A percentile compares a stretch with the other conserved stretches of the same genome.
phyloP scores from a whole-genome alignment of 805 yeast species.

The Gaillardinia entomophila region DNA sequence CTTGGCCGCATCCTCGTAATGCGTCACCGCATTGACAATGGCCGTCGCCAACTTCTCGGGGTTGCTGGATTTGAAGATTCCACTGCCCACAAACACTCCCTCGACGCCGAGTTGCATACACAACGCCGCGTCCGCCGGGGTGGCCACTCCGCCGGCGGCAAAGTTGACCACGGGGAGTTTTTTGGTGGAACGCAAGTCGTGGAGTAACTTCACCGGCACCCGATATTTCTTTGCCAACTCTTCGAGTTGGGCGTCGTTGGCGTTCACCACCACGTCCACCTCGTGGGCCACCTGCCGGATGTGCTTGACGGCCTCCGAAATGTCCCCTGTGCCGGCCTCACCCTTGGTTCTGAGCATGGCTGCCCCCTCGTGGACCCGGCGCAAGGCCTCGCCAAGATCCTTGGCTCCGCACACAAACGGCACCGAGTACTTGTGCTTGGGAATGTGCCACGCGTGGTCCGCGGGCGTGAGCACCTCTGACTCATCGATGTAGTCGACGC shows the following conservation, averaged over 20 bases:
- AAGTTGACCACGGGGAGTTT: slow-evolving; percentile 78
- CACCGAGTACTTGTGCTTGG: slow-evolving; percentile 53
- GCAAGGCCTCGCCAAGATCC: slow-evolving; percentile 74
- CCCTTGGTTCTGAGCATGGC: slow-evolving; percentile 87
- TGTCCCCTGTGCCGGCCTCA: slow-evolving; percentile 87
- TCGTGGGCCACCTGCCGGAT: slow-evolving; percentile 55
- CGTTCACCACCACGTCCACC: slow-evolving; percentile 40
- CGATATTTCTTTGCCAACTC: slow-evolving; percentile 51
- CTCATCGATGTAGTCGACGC: slow-evolving; percentile 77
- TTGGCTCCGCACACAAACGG: slow-evolving; percentile 86
- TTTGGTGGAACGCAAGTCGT: slow-evolving; percentile 46
- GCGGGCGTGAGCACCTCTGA: slow-evolving; percentile 83
- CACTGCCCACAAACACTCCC: slow-evolving; percentile 74
- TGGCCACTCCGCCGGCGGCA: slow-evolving; percentile 86
- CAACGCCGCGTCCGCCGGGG: slow-evolving; percentile 83
- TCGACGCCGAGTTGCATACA: slow-evolving; percentile 80
- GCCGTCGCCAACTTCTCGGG: slow-evolving; percentile 72
- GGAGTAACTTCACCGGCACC: slow-evolving; percentile 52
- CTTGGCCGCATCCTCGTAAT: slow-evolving; percentile 54
- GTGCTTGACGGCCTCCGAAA: slow-evolving; percentile 76
- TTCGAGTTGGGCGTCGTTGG: slow-evolving; percentile 40
- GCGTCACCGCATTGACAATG: slow-evolving; percentile 75
- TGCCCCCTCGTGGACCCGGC: slow-evolving; percentile 77
- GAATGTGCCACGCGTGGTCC: slow-evolving; percentile 60
- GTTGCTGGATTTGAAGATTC: slow-evolving; percentile 68